phyloP scores from a whole-genome alignment of 129 eudicot species.

The Tagetes erecta region DNA sequence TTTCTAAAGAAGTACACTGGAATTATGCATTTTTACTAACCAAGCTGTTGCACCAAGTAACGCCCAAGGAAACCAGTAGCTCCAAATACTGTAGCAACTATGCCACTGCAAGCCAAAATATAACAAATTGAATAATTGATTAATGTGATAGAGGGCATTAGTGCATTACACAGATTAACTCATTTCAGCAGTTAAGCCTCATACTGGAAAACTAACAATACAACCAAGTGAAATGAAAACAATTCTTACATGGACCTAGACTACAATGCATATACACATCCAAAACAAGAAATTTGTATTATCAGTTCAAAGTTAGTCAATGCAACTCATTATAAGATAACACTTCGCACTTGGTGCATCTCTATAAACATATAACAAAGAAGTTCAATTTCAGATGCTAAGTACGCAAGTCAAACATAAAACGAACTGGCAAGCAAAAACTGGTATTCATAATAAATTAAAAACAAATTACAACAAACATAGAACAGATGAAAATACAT shows the following conservation, averaged over 20 bases:
- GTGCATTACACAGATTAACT: constrained; percentile 1
- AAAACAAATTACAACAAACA: constrained; percentile 1
- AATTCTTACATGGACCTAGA: neutral
- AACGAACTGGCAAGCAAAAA: neutral
- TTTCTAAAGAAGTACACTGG: neutral
- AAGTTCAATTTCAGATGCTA: neutral
- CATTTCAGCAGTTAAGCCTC: neutral
- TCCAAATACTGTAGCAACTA: constrained; percentile 93
- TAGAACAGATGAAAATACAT: neutral
- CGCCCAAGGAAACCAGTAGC: constrained; percentile 98
- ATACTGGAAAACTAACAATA: neutral
- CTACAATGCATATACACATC: constrained; percentile 3
- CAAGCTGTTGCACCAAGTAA: constrained; percentile 93
- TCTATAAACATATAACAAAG: neutral
- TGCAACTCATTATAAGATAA: neutral
- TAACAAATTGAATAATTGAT: constrained; percentile 18
- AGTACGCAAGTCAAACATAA: neutral
- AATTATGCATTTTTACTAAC: constrained; percentile 41
- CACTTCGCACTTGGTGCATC: neutral
- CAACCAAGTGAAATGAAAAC: neutral
- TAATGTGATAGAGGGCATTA: constrained; percentile 4
- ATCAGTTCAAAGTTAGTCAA: constrained; percentile 6
- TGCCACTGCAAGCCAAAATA: constrained; percentile 62
- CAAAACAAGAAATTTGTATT: neutral
- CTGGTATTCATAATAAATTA: neutral